phyloP scores from a whole-genome alignment of 371 early-diverging fungal species.

The Amoeboradix gromovi region DNA sequence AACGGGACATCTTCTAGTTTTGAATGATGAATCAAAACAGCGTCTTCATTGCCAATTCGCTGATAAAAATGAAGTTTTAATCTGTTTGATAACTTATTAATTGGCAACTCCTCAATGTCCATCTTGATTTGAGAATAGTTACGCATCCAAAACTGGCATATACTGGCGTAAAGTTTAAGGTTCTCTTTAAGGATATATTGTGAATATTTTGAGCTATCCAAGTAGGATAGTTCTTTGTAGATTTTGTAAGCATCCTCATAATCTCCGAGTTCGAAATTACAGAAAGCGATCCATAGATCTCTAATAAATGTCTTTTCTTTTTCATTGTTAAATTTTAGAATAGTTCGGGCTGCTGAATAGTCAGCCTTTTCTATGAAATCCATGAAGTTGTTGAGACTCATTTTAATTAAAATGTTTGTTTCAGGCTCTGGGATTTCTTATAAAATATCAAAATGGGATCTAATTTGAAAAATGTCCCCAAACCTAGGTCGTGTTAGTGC shows the following conservation, averaged over 20 bases:
- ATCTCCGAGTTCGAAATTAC: background rate
- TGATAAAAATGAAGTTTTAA: background rate
- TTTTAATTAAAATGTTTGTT: background rate
- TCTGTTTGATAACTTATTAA: background rate
- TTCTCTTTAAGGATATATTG: background rate
- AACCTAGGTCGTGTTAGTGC: too few species aligned
- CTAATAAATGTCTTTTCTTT: background rate
- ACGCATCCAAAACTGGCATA: background rate
- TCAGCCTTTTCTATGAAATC: background rate
- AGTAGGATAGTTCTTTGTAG: background rate
- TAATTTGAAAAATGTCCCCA: too few species aligned
- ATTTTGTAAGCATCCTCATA: background rate
- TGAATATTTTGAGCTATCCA: background rate
- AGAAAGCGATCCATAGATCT: background rate
- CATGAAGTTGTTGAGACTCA: too few species aligned
- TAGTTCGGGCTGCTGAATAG: background rate
- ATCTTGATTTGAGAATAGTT: background rate
- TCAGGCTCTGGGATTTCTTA: background rate
- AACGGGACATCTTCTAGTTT: background rate
- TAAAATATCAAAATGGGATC: too few species aligned
- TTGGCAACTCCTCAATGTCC: background rate
- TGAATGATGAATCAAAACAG: background rate
- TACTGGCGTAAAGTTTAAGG: background rate
- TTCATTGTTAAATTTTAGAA: background rate
- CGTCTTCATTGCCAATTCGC: background rate